A percentile compares a stretch with the other conserved stretches of the same genome.
phyloP scores from a whole-genome alignment of 1,284 basidiomycete species.

The Trametes sp. region DNA sequence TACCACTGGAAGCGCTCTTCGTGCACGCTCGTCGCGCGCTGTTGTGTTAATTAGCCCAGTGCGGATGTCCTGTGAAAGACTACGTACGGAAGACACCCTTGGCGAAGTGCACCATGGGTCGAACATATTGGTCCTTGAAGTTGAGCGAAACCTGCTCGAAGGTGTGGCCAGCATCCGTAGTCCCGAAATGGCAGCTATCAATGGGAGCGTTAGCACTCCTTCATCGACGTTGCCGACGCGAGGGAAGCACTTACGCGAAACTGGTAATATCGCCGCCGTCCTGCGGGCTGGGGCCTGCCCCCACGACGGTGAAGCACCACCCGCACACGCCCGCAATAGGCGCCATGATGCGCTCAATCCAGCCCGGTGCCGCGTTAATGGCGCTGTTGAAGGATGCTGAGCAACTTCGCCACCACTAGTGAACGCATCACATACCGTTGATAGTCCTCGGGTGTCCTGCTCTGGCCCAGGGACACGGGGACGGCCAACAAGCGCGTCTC shows the following conservation, averaged over 20 bases:
- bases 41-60: neutral
- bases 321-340: neutral
- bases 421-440: constrained; percentile 1
- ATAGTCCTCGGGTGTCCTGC: constrained; percentile 1
- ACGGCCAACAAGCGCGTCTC: neutral
- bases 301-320: constrained; percentile 5
- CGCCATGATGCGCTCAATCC: neutral
- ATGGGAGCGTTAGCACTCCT: neutral
- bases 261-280: constrained; percentile 1
- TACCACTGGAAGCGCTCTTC: neutral
- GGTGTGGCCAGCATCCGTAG: constrained; percentile 1
- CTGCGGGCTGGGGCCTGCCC: constrained; percentile 2
- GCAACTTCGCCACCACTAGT: neutral
- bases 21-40: neutral
- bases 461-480: neutral
- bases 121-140: constrained; percentile 2
- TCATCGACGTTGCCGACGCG: too few species aligned
- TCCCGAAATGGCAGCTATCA: constrained; percentile 1
- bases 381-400: constrained; percentile 3
- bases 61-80: neutral
- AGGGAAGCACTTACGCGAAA: constrained; percentile 1
- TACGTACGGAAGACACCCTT: constrained; percentile 10
- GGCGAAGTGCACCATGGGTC: constrained; percentile 7
- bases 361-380: neutral
- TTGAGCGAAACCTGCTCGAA: neutral